These are phyloP conservation scores for Globisporangium carolinianum DNA, from an alignment of 352 stramenopile species.

Conservation along the genomic window DNA sequence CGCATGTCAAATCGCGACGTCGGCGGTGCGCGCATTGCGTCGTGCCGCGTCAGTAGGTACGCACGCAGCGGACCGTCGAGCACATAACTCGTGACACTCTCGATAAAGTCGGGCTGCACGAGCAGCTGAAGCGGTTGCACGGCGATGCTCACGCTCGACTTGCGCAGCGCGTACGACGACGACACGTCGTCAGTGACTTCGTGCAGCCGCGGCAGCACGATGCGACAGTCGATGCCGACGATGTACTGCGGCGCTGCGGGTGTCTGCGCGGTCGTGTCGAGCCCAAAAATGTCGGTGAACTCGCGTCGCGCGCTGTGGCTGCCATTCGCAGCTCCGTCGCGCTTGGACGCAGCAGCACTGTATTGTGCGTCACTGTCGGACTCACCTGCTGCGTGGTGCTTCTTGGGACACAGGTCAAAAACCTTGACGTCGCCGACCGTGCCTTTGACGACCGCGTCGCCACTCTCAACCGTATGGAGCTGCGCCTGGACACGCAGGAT, in stretches of 20 bases:
- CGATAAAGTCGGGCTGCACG: conserved; percentile 52
- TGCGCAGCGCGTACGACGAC: conserved; percentile 3
- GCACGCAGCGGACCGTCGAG: conserved; percentile 45
- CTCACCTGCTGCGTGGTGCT: conserved; percentile 2
- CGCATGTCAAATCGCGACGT: conserved; percentile 9
- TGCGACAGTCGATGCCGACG: conserved; percentile 35
- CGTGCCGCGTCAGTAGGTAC: conserved; percentile 19
- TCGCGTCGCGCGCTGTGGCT: conserved; percentile 9
- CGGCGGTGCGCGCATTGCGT: conserved; percentile 2
- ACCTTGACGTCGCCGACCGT: conserved; percentile 60
- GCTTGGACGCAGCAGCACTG: neutral
- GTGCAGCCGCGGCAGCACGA: conserved; percentile 16
- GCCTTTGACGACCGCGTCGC: conserved; percentile 31
- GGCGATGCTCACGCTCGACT: conserved; percentile 31
- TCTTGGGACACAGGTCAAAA: conserved; percentile 55
- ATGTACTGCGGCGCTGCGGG: conserved; percentile 19
- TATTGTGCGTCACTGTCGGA: conserved; percentile 6
- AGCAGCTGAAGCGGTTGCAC: conserved; percentile 52
- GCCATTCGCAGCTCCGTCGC: neutral
- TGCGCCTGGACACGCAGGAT: conserved; percentile 46
- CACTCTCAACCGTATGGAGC: conserved; percentile 20
- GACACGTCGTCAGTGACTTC: neutral
- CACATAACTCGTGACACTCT: conserved; percentile 47
- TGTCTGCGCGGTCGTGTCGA: conserved; percentile 23
- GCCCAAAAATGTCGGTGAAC: conserved; percentile 51